A percentile compares a stretch with the other conserved stretches of the same genome.
These are phyloP conservation scores for Saraca asoca DNA, from an alignment of 331 rosid genomes.

Conservation along the genomic window DNA sequence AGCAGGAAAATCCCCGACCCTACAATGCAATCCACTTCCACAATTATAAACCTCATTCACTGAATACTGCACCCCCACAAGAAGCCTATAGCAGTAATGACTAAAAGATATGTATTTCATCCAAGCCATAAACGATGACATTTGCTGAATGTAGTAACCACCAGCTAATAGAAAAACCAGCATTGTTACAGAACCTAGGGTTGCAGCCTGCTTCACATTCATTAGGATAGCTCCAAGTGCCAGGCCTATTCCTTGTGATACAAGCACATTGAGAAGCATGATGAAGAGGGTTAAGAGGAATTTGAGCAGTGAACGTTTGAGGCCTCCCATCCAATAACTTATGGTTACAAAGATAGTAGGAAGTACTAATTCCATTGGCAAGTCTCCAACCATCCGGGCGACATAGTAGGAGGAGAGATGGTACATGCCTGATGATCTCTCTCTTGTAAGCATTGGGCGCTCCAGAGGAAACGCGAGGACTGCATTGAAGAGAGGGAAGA, in stretches of 20 bases:
- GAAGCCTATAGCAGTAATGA: constrained; percentile 80
- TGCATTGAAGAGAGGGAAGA: constrained; percentile 87
- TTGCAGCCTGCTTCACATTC: constrained; percentile 89
- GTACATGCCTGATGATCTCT: constrained; percentile 93
- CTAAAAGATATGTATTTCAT: constrained; percentile 83
- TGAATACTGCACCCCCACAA: constrained; percentile 76
- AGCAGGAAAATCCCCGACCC: constrained; percentile 68
- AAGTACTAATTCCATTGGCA: constrained; percentile 94
- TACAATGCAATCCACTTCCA: constrained; percentile 54
- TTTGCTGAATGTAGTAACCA: constrained; percentile 86
- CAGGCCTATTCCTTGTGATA: constrained; percentile 88
- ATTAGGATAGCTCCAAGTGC: constrained; percentile 91
- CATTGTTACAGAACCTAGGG: constrained; percentile 92
- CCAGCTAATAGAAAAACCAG: constrained; percentile 81
- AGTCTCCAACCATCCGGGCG: constrained; percentile 75
- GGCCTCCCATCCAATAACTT: constrained; percentile 93
- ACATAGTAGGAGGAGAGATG: constrained; percentile 86
- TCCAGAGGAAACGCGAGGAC: constrained; percentile 85
- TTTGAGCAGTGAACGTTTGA: constrained; percentile 63
- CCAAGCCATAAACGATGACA: constrained; percentile 88
- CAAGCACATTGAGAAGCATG: constrained; percentile 76
- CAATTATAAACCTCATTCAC: constrained; percentile 61
- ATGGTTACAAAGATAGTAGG: constrained; percentile 76
- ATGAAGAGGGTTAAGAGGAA: constrained; percentile 69
- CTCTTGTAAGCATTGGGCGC: constrained; percentile 79